Evolutionary conservation across 805 yeast genomes (phyloP), one percentile per base, ranked within the genome.

Genomic region (Yarrowia deformans): DNA sequence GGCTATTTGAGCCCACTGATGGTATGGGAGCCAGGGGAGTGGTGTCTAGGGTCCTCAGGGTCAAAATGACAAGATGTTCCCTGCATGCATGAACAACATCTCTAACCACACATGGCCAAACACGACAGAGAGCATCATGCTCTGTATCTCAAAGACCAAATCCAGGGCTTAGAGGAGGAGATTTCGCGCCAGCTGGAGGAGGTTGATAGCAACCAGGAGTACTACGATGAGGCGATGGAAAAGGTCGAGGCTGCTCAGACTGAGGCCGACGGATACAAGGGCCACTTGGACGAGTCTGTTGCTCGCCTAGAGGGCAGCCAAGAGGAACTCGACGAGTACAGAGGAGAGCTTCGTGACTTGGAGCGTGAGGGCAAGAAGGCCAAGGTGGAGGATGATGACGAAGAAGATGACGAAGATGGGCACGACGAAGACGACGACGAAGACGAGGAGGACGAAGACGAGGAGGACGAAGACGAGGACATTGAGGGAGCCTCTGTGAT

Each of bases 41-140:
- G 50, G 12, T 23, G 29, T 23, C 29, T 23, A 23, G 29, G 29
- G 29, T 23, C 29, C 29, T 4, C 29, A 23, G 29, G 29, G 29
- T 23, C 29, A 23, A 23, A 23, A 23, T 4, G 29, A 23, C 2
- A 23, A 23, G 29, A 23, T 23, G 29, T 43, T 8, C n/a, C 50
- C 50, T 46, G 50, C 32, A 46, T 46, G 16, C 50, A 46, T 4
- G 34, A 3, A 12, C 37, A 14, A 18, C 18, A 18, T 13, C n/a
- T n/a, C 39, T 14, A 13, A n/a, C 46, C 39, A 34, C 37, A 32
- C 43, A 54, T 54, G 60, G 23, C 60, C 45, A 54, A 54, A 54
- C 60, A 54, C 60, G 60, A 54, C 60, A n/a, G 45, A 3, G 60
- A 54, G 18, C 60, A 52, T 14, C 58, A 54, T 32, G 45, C 60